phyloP scores from a whole-genome alignment of 164 flowering plant species.

The Nelumbo lutea region DNA sequence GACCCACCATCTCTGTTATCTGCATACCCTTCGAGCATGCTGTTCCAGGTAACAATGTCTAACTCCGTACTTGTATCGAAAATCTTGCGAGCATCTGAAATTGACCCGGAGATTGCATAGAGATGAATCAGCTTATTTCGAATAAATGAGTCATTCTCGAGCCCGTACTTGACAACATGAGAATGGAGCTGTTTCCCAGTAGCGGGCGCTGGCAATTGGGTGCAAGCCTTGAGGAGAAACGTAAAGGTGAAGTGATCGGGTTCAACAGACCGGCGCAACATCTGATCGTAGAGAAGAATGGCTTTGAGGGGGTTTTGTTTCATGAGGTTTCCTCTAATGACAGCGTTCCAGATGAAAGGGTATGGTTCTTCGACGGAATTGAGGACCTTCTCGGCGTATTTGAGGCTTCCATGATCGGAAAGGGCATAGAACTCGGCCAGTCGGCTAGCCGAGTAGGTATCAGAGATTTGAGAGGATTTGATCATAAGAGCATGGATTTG shows the following conservation, averaged over 20 bases:
- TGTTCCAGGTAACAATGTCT: slow-evolving; percentile 9
- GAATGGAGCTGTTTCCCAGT: slow-evolving; percentile 10
- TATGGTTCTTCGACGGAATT: slow-evolving; percentile 9
- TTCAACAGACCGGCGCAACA: slow-evolving; percentile 3
- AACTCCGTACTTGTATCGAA: slow-evolving; percentile 7
- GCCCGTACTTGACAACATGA: slow-evolving; percentile 6
- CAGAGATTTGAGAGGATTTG: slow-evolving; percentile 8
- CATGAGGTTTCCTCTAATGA: slow-evolving; percentile 8
- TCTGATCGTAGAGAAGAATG: slow-evolving; percentile 7
- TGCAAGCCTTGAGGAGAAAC: slow-evolving; percentile 10
- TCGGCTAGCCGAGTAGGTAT: slow-evolving; percentile 6
- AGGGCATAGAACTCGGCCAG: slow-evolving; percentile 10
- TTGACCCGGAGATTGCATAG: slow-evolving; percentile 2
- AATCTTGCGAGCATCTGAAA: slow-evolving; percentile 4
- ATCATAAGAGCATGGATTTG: slow-evolving; percentile 7
- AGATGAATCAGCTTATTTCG: slow-evolving; percentile 8
- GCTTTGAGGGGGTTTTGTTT: slow-evolving; percentile 6
- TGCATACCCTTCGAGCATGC: slow-evolving; percentile 9
- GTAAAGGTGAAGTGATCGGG: slow-evolving; percentile 11
- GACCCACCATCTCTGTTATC: slow-evolving; percentile 5
- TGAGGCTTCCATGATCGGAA: slow-evolving; percentile 9
- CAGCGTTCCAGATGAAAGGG: slow-evolving; percentile 8
- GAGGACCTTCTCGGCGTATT: slow-evolving; percentile 7
- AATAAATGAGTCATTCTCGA: neutral
- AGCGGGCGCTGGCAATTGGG: slow-evolving; percentile 5